Percentiles rank a stretch among this genome's conserved stretches.
phyloP scores from a whole-genome alignment of 2,329 filamentous ascomycete genomes.

The Cladosporium sphaerospermum region DNA sequence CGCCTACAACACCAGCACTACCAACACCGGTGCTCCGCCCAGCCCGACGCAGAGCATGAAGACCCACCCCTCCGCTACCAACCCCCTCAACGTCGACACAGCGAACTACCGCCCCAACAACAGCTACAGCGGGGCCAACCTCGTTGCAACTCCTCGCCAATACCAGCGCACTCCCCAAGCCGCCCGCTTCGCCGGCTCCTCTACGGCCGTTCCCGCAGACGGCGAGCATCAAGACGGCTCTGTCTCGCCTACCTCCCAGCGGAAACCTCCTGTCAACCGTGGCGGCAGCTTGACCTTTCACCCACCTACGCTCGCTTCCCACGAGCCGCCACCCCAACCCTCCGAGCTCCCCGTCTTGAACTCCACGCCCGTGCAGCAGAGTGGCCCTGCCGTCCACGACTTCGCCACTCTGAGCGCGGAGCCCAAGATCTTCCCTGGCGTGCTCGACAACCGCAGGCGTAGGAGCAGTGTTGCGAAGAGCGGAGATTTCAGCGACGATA shows the following conservation, averaged over 20 bases:
- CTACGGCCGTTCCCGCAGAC: slow-evolving; percentile 27
- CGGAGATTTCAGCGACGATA: not conserved
- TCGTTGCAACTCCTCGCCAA: slow-evolving; percentile 25
- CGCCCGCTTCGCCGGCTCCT: slow-evolving; percentile 29
- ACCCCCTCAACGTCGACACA: slow-evolving; percentile 21
- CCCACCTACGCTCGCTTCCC: not conserved
- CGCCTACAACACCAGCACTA: slow-evolving; percentile 13
- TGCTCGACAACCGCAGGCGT: slow-evolving; percentile 46
- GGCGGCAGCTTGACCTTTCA: slow-evolving; percentile 7
- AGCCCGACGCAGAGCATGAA: slow-evolving; percentile 37
- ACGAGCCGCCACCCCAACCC: slow-evolving; percentile 25
- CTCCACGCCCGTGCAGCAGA: slow-evolving; percentile 13
- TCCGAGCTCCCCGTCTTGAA: slow-evolving; percentile 30
- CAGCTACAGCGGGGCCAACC: slow-evolving; percentile 10
- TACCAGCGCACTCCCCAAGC: slow-evolving; percentile 30
- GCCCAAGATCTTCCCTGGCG: slow-evolving; percentile 65
- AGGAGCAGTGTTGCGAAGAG: slow-evolving; percentile 7
- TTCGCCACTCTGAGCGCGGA: slow-evolving; percentile 47
- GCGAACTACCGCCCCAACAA: slow-evolving; percentile 2
- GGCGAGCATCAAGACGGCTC: slow-evolving; percentile 21
- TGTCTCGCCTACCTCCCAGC: slow-evolving; percentile 11
- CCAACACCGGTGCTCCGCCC: slow-evolving; percentile 19
- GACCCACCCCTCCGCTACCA: slow-evolving; percentile 34
- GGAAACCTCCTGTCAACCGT: slow-evolving; percentile 8
- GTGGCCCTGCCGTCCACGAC: slow-evolving; percentile 14